Percentiles rank a stretch among this genome's conserved stretches.
These are phyloP conservation scores for Aspergillus panamensis DNA, from an alignment of 495 filamentous ascomycete species.

Conservation along the genomic window DNA sequence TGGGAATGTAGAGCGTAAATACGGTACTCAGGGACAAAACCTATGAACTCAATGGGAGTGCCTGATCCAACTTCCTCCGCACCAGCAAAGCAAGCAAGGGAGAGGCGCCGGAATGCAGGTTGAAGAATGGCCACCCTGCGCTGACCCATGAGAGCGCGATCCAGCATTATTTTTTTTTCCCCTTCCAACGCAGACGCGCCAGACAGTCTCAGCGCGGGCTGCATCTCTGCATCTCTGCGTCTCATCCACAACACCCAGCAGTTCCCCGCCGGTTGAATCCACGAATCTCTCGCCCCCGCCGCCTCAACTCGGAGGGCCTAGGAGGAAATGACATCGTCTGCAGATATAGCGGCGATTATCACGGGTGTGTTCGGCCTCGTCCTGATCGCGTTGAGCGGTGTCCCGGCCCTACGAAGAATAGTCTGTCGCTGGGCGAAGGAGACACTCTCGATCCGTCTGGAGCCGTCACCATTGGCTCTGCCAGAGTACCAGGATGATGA, in stretches of 20 bases:
- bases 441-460: conserved; percentile 12
- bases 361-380: conserved; percentile 27
- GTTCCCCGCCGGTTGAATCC: not conserved
- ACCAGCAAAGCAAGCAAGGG: conserved; percentile 5
- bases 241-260: not conserved
- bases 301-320: not conserved
- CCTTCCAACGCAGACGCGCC: not conserved
- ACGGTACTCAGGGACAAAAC: not conserved
- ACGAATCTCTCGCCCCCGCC: conserved; percentile 15
- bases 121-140: conserved; percentile 2
- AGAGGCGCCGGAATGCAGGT: conserved; percentile 7
- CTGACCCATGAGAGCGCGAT: not conserved
- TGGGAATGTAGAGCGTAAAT: not conserved
- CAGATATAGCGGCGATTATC: conserved; percentile 18
- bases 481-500: conserved; percentile 22
- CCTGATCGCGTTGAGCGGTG: conserved; percentile 23
- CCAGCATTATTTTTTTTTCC: not conserved
- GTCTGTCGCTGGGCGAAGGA: conserved; percentile 9
- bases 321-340: conserved; percentile 24
- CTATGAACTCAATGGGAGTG: not conserved
- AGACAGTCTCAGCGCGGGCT: too few species aligned
- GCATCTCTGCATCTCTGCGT: not conserved
- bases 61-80: not conserved
- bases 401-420: conserved; percentile 27
- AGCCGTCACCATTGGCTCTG: conserved; percentile 23